Conservation (phyloP, 129 eudicot species). For the Scalesia atractyloides region DNA sequence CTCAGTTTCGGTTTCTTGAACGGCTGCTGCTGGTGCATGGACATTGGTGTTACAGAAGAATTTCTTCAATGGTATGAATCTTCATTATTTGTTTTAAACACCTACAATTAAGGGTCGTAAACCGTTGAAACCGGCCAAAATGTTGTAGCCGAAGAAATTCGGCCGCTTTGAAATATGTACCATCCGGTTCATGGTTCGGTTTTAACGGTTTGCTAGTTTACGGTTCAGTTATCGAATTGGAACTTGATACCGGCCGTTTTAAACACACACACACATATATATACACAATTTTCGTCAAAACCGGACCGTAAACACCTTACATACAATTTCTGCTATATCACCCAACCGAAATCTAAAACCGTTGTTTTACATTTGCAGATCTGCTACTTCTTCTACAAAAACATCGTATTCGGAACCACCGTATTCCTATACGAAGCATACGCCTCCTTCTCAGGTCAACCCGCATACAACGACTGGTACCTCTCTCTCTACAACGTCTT, state of each 20-base stretch:
- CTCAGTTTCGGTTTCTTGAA: conserved; percentile 88
- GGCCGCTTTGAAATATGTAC: no score
- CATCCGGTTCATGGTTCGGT: no score
- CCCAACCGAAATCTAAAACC: conserved; percentile 7
- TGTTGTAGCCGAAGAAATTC: no score
- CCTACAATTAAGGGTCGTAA: neutral
- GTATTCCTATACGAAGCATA: conserved; percentile 78
- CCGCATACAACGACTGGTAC: conserved; percentile 92
- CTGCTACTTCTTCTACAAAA: conserved; percentile 93
- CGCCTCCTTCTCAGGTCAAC: conserved; percentile 82
- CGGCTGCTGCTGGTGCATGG: conserved; percentile 93
- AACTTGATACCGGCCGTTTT: no score
- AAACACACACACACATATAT: no score
- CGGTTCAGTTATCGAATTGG: no score
- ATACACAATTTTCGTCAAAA: no score
- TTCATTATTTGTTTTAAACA: neutral
- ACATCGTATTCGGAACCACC: conserved; percentile 72
- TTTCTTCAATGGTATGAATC: conserved; percentile 78
- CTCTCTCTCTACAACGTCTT: conserved; percentile 88
- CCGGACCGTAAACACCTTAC: no score
- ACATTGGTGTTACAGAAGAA: conserved; percentile 99
- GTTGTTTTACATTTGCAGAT: conserved; percentile 50
- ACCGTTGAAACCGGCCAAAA: no score
- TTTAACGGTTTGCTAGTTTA: no score
- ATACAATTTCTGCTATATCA: neutral